Percentiles rank a stretch among this genome's conserved stretches.
Conservation (phyloP, 169 alveolate genomes). For the Babesia sp. region DNA sequence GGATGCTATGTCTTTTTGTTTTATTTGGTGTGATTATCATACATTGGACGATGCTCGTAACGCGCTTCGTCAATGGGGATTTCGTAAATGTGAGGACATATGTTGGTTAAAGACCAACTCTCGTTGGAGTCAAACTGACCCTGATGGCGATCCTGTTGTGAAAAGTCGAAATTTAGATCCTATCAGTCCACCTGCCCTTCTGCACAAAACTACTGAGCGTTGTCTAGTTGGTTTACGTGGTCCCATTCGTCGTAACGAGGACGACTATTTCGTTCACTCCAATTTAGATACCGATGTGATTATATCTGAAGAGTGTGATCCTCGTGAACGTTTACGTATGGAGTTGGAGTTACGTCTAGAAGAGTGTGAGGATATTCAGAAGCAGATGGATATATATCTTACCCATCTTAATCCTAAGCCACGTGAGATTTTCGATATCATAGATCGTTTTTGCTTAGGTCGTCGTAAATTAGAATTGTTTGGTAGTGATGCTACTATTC, state of each 20-base stretch:
- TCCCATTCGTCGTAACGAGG: conserved; percentile 85
- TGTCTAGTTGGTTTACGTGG: conserved; percentile 93
- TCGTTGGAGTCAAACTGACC: conserved; percentile 65
- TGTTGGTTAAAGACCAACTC: conserved; percentile 91
- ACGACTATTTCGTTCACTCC: conserved; percentile 90
- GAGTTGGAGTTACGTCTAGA: conserved; percentile 27
- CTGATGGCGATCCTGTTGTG: conserved; percentile 51
- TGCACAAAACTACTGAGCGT: conserved; percentile 90
- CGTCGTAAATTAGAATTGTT: conserved; percentile 88
- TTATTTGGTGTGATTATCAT: conserved; percentile 89
- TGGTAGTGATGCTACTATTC: conserved; percentile 85
- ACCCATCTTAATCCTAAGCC: conserved; percentile 78
- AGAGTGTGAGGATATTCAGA: conserved; percentile 21
- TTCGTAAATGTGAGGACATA: conserved; percentile 91
- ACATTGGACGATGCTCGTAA: conserved; percentile 82
- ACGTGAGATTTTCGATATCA: conserved; percentile 86
- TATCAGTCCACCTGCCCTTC: conserved; percentile 41
- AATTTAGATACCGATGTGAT: conserved; percentile 93
- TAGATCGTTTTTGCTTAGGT: conserved; percentile 91
- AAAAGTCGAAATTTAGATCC: conserved; percentile 58
- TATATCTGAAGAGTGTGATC: conserved; percentile 87
- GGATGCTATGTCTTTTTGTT: conserved; percentile 86
- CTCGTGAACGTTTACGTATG: conserved; percentile 12
- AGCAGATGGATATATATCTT: conserved; percentile 14
- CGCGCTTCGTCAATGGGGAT: conserved; percentile 88